These are phyloP conservation scores for Clausena lansium DNA, from an alignment of 345 rosid genomes.

Conservation along the genomic window DNA sequence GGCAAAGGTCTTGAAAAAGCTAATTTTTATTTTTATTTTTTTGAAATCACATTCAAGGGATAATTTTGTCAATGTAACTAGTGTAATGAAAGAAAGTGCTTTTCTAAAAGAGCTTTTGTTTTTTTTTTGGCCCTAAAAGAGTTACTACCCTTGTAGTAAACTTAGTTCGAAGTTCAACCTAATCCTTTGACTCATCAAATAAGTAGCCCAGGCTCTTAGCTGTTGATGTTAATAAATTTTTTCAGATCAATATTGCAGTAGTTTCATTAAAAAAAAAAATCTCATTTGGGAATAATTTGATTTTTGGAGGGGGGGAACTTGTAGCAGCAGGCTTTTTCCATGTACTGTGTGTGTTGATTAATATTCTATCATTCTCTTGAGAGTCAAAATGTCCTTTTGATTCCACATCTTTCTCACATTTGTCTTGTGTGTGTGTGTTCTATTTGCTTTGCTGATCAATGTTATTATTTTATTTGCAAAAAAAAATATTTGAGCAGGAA, in stretches of 20 bases:
- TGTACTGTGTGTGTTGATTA: conserved; percentile 17
- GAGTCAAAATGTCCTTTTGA: conserved; percentile 44
- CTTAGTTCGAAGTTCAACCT: conserved; percentile 18
- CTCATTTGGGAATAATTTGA: background rate
- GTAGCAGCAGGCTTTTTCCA: conserved; percentile 32
- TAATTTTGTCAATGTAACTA: conserved; percentile 25
- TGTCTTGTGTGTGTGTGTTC: conserved; percentile 17
- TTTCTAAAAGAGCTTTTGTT: background rate
- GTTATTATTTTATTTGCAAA: too few relatives aligned
- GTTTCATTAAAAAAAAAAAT: conserved; percentile 9
- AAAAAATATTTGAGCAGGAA: conserved; percentile 41
- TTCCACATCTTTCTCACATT: conserved; percentile 25
- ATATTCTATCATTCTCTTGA: conserved; percentile 39
- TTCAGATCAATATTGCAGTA: conserved; percentile 4
- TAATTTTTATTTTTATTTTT: background rate
- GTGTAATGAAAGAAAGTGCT: conserved; percentile 1
- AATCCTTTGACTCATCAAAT: conserved; percentile 29
- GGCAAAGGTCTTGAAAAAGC: conserved; percentile 37
- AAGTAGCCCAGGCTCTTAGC: background rate
- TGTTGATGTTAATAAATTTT: conserved; percentile 24
- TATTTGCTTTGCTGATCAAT: conserved; percentile 1
- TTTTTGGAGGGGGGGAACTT: conserved; percentile 10
- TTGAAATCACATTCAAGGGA: conserved; percentile 21
- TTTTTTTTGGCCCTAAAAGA: background rate
- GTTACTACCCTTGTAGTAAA: background rate